phyloP scores from a whole-genome alignment of 2,329 filamentous ascomycete species.

The Trichoderma gracile region DNA sequence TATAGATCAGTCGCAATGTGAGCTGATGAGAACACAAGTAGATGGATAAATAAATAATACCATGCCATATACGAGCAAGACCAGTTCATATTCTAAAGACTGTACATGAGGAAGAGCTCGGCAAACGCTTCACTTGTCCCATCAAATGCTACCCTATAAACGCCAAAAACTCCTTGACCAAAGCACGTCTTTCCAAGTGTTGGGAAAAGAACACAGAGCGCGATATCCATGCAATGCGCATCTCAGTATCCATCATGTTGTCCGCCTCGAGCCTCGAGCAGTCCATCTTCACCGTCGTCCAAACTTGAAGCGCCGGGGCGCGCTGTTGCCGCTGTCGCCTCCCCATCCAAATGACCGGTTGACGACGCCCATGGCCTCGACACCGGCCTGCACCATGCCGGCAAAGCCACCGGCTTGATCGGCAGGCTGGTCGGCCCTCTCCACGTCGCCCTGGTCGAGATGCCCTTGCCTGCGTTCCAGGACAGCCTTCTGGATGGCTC shows the following conservation, averaged over 20 bases:
- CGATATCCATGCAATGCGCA: not conserved
- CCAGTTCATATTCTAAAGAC: not conserved
- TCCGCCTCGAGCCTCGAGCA: not conserved
- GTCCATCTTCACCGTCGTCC: not conserved
- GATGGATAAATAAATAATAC: not conserved
- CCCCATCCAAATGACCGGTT: conserved; percentile 49
- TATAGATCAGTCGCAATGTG: too few species aligned
- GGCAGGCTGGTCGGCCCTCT: conserved; percentile 36
- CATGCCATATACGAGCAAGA: not conserved
- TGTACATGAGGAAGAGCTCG: conserved; percentile 11
- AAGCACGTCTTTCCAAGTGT: not conserved
- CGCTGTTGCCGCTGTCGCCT: not conserved
- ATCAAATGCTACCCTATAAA: conserved; percentile 19
- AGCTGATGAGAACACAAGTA: not conserved
- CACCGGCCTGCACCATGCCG: conserved; percentile 49
- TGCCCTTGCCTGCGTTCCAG: conserved; percentile 57
- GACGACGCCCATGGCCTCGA: conserved; percentile 53
- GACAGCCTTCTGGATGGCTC: conserved; percentile 60
- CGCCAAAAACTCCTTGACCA: not conserved
- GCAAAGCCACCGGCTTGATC: conserved; percentile 46
- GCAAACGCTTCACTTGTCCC: not conserved
- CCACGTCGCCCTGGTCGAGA: conserved; percentile 60
- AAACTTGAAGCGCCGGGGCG: conserved; percentile 5
- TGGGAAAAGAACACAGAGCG: not conserved
- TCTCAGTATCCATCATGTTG: not conserved